Evolutionary conservation across 257 asterid genomes (phyloP), one percentile per base, ranked within the genome.

Genomic region (Euphrasia confusa): DNA sequence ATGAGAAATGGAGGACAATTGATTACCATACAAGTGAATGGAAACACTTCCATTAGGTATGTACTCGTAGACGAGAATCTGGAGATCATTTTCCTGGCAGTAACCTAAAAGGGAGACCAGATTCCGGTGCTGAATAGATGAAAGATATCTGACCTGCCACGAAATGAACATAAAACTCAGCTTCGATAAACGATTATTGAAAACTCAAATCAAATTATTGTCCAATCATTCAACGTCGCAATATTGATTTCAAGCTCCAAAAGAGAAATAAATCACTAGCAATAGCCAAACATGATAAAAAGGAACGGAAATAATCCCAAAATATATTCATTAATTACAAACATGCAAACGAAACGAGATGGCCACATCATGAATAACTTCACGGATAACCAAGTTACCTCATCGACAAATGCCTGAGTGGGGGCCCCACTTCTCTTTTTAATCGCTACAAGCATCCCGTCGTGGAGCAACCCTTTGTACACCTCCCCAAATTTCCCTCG

Each of bases 31-130:
- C 68, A 89, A 75, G 76, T 89, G 97, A 80, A 84, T 66, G 50
- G 97, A 89, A 68, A 89, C 88, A 80, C 97, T 89, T 76, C 96
- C 96, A 69, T 89, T 89, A 55, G 96, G 90, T 74, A 89, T 82
- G 79, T 86, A 86, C 80, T 89, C 97, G 57, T 84, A 89, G 64
- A 86, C 94, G 80, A 89, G 94, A 75, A 84, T 82, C 83, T 89
- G 97, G 64, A 79, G 82, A 72, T 83, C 80, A 71, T 71, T 80
- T 81, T 89, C 94, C 84, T 89, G 97, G 82, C 97, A 89, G 77
- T 87, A 89, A 71, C 97, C 97, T 72, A 84, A 71, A 60, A 89
- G 94, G 4, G 85, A 65, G 74, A 86, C 97, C 73, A 89, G 81
- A 77, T 89, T 89, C 72, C 91, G 84, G 70, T 89, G 94, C 68